phyloP scores from a whole-genome alignment of 345 rosid species.

The Chamaenerion angustifolium region DNA sequence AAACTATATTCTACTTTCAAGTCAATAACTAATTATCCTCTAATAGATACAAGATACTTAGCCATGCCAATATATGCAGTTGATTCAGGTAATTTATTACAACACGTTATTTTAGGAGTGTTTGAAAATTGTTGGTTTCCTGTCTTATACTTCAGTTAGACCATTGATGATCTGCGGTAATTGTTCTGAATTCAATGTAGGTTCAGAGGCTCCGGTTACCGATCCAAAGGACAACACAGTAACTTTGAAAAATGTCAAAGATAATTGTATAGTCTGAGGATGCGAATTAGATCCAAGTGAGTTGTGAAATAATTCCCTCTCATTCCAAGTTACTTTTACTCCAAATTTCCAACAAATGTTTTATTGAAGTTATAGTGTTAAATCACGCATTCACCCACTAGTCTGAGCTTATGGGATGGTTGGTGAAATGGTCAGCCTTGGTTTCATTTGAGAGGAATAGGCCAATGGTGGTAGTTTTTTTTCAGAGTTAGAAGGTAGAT shows the following conservation, averaged over 20 bases:
- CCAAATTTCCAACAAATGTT: not conserved
- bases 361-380: not conserved
- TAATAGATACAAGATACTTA: conserved; percentile 4
- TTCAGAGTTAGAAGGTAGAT: too few species aligned
- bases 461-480: too few species aligned
- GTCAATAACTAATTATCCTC: conserved; percentile 5
- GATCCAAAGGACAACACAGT: conserved; percentile 26
- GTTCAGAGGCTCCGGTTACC: conserved; percentile 37
- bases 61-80: conserved; percentile 24
- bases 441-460: too few species aligned
- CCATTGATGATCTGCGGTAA: not conserved
- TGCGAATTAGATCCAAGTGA: conserved; percentile 39
- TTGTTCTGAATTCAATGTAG: conserved; percentile 9
- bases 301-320: conserved; percentile 1
- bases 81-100: conserved; percentile 29
- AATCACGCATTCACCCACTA: too few species aligned
- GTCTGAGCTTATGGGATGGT: too few species aligned
- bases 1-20: conserved; percentile 7
- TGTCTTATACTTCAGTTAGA: not conserved
- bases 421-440: too few species aligned
- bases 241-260: conserved; percentile 32
- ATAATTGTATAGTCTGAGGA: conserved; percentile 30
- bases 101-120: not conserved
- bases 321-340: not conserved
- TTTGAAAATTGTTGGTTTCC: not conserved